phyloP scores from a whole-genome alignment of 2,329 filamentous ascomycete species.

The Aaosphaeria pasadenensis region DNA sequence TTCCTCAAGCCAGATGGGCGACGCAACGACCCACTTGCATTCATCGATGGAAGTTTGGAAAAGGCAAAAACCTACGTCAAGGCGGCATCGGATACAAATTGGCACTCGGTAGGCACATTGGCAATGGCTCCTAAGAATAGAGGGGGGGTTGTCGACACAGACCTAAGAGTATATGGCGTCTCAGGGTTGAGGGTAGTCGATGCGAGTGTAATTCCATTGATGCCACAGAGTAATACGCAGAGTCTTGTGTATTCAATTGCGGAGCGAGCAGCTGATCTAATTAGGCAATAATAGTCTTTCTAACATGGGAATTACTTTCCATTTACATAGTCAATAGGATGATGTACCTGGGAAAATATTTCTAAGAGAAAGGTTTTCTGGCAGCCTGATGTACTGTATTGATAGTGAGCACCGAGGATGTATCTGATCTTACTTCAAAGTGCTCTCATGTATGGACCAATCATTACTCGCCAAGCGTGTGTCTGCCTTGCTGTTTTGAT shows the following conservation, averaged over 20 bases:
- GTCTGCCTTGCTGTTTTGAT: too few species aligned
- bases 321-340: too few species aligned
- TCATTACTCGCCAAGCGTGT: too few species aligned
- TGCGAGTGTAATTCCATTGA: constrained; percentile 12
- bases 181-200: constrained; percentile 12
- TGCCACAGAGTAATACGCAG: constrained; percentile 10
- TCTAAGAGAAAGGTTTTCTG: too few species aligned
- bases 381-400: too few species aligned
- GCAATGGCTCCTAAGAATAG: constrained; percentile 17
- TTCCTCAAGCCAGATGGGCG: constrained; percentile 29
- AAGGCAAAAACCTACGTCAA: constrained; percentile 10
- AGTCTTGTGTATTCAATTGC: constrained; percentile 16
- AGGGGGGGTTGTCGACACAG: constrained; percentile 11
- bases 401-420: too few species aligned
- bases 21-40: constrained; percentile 8
- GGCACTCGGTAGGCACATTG: constrained; percentile 17
- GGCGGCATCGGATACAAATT: constrained; percentile 10
- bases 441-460: too few species aligned
- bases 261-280: constrained; percentile 13
- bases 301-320: too few species aligned
- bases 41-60: constrained; percentile 9
- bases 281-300: not conserved
- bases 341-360: too few species aligned
- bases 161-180: constrained; percentile 14
- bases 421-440: too few species aligned